A percentile compares a stretch with the other conserved stretches of the same genome.
Conservation (phyloP, 805 yeast genomes). For the Millerozyma acaciae region DNA sequence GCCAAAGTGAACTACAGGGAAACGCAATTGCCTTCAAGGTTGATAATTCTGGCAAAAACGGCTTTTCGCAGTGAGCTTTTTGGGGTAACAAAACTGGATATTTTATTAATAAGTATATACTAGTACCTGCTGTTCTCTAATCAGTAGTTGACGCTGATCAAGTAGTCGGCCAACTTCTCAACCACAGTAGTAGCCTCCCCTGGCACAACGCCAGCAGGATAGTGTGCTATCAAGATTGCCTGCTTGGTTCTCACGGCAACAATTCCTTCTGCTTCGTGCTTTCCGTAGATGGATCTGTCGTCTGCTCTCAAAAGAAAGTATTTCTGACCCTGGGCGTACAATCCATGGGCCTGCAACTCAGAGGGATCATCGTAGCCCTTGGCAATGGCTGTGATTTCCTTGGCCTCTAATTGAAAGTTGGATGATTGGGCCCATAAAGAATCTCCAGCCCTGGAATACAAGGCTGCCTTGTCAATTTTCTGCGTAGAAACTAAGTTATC, state of each 20-base stretch:
- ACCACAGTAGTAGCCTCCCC: constrained; percentile 95
- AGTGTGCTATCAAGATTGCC: constrained; percentile 90
- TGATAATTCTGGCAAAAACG: too few relatives aligned
- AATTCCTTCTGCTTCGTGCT: constrained; percentile 82
- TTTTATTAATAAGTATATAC: too few relatives aligned
- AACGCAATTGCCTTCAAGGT: too few relatives aligned
- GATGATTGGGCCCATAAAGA: constrained; percentile 88
- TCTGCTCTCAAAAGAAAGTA: constrained; percentile 88
- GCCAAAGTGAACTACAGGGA: too few relatives aligned
- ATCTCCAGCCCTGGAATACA: constrained; percentile 93
- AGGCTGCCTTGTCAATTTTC: constrained; percentile 86
- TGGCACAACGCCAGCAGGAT: constrained; percentile 84
- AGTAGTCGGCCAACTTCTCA: constrained; percentile 92
- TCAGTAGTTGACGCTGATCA: constrained; percentile 84
- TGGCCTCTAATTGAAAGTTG: constrained; percentile 56
- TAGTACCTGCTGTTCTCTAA: too few relatives aligned
- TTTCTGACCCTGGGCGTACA: constrained; percentile 80
- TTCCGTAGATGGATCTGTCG: constrained; percentile 90
- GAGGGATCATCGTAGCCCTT: constrained; percentile 78
- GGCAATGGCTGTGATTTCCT: constrained; percentile 72
- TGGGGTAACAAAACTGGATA: too few relatives aligned
- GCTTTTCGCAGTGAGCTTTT: too few relatives aligned
- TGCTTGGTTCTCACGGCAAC: constrained; percentile 91
- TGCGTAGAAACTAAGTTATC: constrained; percentile 87
- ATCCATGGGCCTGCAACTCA: constrained; percentile 77